A percentile compares a stretch with the other conserved stretches of the same genome.
Evolutionary conservation across 306 rosid species (phyloP).

Genomic region (Gastrolobium villosum): DNA sequence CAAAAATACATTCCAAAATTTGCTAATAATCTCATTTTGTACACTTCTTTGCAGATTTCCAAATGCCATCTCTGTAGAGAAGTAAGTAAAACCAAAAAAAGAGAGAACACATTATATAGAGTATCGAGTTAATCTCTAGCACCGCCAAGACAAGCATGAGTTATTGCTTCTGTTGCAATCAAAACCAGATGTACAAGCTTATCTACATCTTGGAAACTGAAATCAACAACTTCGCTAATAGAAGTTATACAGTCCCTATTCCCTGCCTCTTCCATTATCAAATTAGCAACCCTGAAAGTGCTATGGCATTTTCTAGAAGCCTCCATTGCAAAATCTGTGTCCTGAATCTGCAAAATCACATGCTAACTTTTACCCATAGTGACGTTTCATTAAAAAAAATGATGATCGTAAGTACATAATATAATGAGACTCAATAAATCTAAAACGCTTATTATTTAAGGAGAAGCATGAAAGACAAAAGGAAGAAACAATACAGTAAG

Average conservation of each 20-base stretch:
- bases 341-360: conserved; percentile 63
- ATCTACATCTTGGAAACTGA: conserved; percentile 83
- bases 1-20: conserved; percentile 56
- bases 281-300: conserved; percentile 60
- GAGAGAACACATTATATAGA: conserved; percentile 57
- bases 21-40: conserved; percentile 72
- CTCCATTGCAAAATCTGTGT: conserved; percentile 69
- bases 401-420: not conserved
- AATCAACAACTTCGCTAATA: conserved; percentile 68
- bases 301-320: conserved; percentile 69
- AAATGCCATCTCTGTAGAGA: conserved; percentile 47
- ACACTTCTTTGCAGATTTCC: conserved; percentile 61
- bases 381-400: conserved; percentile 30
- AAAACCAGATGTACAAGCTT: conserved; percentile 64
- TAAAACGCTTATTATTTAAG: conserved; percentile 28
- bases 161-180: conserved; percentile 64
- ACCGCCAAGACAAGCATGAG: conserved; percentile 63
- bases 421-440: conserved; percentile 32
- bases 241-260: conserved; percentile 56
- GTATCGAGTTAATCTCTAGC: conserved; percentile 62
- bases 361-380: conserved; percentile 36
- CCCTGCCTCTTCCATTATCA: conserved; percentile 54
- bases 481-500: conserved; percentile 2
- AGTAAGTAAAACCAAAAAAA: conserved; percentile 42
- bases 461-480: conserved; percentile 10